A percentile compares a stretch with the other conserved stretches of the same genome.
Conservation (phyloP, 768 basidiomycete genomes). For the Termitomyces sp. region DNA sequence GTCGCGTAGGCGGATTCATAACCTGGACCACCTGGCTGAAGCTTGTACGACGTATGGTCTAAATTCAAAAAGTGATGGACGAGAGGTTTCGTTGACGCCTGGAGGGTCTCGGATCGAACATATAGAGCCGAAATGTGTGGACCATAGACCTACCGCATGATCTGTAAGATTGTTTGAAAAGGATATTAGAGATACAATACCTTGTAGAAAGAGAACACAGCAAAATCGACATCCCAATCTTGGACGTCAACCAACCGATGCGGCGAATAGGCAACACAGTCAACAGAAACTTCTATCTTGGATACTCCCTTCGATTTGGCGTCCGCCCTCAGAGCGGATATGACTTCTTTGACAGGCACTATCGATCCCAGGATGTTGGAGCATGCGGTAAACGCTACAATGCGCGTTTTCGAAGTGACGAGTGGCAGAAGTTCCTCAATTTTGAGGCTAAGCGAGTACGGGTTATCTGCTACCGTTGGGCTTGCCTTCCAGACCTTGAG, state of each 20-base stretch:
- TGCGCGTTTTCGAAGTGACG: constrained; percentile 61
- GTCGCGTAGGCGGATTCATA: constrained; percentile 66
- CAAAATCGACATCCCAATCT: constrained; percentile 77
- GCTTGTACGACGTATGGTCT: constrained; percentile 49
- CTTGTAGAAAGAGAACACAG: constrained; percentile 76
- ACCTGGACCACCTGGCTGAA: constrained; percentile 68
- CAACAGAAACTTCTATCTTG: constrained; percentile 68
- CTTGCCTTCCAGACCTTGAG: constrained; percentile 61
- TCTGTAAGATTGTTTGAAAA: background rate
- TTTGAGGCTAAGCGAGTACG: constrained; percentile 60
- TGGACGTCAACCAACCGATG: constrained; percentile 70
- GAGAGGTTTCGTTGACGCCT: constrained; percentile 52
- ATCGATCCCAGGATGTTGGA: constrained; percentile 75
- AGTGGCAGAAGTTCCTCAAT: constrained; percentile 59
- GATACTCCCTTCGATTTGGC: constrained; percentile 51
- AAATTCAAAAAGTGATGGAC: constrained; percentile 69
- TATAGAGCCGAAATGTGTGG: constrained; percentile 71
- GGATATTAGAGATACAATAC: constrained; percentile 29
- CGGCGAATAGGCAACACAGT: constrained; percentile 80
- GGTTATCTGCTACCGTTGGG: constrained; percentile 51
- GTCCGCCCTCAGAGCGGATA: constrained; percentile 47
- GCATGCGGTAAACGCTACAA: constrained; percentile 72
- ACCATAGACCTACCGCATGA: constrained; percentile 59
- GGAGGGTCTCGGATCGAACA: constrained; percentile 47
- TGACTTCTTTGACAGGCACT: constrained; percentile 57